Percentiles rank a stretch among this genome's conserved stretches.
Evolutionary conservation across 2,329 filamentous ascomycete species (phyloP).

Genomic region (Ambrosiella xylebori): DNA sequence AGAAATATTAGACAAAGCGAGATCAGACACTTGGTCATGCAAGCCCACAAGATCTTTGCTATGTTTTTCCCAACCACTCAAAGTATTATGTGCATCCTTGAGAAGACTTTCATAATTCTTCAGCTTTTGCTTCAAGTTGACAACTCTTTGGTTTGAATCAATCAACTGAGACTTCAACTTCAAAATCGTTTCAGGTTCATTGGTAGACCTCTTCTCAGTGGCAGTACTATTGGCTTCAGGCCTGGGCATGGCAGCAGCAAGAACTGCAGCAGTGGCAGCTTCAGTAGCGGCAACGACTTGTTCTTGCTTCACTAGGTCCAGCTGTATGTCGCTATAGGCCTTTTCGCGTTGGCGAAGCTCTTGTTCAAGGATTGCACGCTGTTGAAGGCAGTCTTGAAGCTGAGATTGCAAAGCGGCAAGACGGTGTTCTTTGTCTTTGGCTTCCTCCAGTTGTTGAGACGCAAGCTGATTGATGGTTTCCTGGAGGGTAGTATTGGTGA

Average conservation of each 20-base stretch:
- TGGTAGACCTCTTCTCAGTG: neutral
- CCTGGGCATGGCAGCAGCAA: neutral
- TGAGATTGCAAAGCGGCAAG: slow-evolving; percentile 1
- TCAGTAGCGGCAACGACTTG: slow-evolving; percentile 5
- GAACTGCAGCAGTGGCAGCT: neutral
- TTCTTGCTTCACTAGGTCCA: slow-evolving; percentile 2
- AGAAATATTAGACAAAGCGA: slow-evolving; percentile 1
- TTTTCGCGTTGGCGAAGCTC: slow-evolving; percentile 8
- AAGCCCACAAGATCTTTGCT: slow-evolving; percentile 1
- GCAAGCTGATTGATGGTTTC: neutral
- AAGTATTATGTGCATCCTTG: slow-evolving; percentile 4
- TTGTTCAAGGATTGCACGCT: neutral
- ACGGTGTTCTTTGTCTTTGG: neutral
- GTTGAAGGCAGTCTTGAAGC: slow-evolving; percentile 4
- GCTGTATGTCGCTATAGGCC: neutral
- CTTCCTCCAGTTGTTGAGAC: neutral
- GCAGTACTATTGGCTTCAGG: neutral
- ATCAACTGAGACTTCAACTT: neutral
- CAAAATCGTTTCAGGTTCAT: neutral
- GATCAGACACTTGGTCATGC: slow-evolving; percentile 1
- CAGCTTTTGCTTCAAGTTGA: slow-evolving; percentile 12
- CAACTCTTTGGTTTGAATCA: slow-evolving; percentile 13
- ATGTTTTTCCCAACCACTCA: slow-evolving; percentile 12
- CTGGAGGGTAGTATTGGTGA: slow-evolving; percentile 2
- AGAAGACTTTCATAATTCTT: slow-evolving; percentile 10